Evolutionary conservation across 225 moss, liverwort and hornwort species (phyloP), one percentile per base, ranked within the genome.

Genomic region (Takakia lepidozioides): DNA sequence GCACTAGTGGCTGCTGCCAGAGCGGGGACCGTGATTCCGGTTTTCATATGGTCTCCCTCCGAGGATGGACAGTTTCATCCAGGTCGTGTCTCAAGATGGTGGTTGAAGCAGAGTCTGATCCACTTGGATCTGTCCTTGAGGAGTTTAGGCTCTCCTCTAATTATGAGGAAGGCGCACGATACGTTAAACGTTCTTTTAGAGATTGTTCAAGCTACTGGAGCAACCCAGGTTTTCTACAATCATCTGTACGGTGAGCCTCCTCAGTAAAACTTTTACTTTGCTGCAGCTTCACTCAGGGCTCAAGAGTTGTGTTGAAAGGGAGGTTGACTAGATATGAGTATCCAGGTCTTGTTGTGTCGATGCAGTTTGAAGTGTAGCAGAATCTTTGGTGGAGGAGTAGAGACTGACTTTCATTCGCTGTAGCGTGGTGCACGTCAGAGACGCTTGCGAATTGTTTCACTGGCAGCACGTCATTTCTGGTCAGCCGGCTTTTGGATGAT

Each of bases 161-260:
- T 98, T 9, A 62, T 98, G 80, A 80, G 87, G 32, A 91, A 70
- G 64, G 70, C 85, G 0, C 53, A 52, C 8, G 85, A 98, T 53
- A 71, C 95, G 15, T 61, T 98, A 2, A 63, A 44, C 20, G 85
- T 85, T 29, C 84, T 98, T 44, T 59, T 91, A 19, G 90, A 91
- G 57, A 75, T 98, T 49, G 80, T 72, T 0, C 61, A 79, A 52
- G 68, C 76, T 6, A 90, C 82, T 20, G 90, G 87, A 36, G 98
- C 98, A 20, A 78, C 87, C 3, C 98, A 83, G 72, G 83, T 98
- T 18, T 91, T 98, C 38, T 98, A 83, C 52, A 98, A 98, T 67
- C 98, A 98, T 70, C 80, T 98, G 2, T 98, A 98, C 36, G 98
- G 98, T 98, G 59, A 85, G 90, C n/a, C n/a, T n/a, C n/a, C n/a